Base-by-base conservation (phyloP, 1,139 yeast species). In the Nakaseomyces uthaithaninus region DNA sequence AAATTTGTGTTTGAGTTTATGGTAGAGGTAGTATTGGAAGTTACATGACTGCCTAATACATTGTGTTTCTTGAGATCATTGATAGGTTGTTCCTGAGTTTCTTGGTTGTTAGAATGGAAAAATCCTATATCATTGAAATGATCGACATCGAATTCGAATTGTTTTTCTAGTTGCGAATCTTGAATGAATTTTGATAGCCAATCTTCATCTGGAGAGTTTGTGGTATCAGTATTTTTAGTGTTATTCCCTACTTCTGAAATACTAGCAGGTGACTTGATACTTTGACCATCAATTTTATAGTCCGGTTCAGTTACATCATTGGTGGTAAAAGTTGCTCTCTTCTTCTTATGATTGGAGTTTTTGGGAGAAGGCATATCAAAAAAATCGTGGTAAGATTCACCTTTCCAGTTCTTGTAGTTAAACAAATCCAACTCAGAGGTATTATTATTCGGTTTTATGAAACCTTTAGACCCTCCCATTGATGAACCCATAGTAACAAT, bases 151-250 rank as follows among this genome's bases (percentile, higher is more conserved):
- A 59, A 49, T 23, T 67, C 57, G 53, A 63, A 49, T 52, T 70
- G 63, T 44, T 70, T 64, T 49, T 75, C 79, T 55, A 75, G 69
- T 28, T 91, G 78, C 18, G 82, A 70, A 43, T 69, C 72, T 16
- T 33, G 39, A 38, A 79, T 74, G 46, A 80, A 76, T 62, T 78
- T 80, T 46, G 75, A 69, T 39, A 84, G 54, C 94, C 93, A 75
- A 55, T 80, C 77, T 46, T 74, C 71, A 43, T 66, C 31, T 16
- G 33, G 25, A 4, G 31, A 19, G 20, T 15, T 36, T 26, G 38
- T 27, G 3, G 3, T 16, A 8, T 19, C 33, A 26, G 16, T 23
- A 4, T 9, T 26, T 14, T 15, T 36, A 2, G 33, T 18, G 33
- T 16, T 17, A 9, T 22, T 9, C 11, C 33, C 33, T 8, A 17